These are phyloP conservation scores for Epichloe aotearoae DNA, from an alignment of 2,329 filamentous ascomycete species.

Conservation along the genomic window DNA sequence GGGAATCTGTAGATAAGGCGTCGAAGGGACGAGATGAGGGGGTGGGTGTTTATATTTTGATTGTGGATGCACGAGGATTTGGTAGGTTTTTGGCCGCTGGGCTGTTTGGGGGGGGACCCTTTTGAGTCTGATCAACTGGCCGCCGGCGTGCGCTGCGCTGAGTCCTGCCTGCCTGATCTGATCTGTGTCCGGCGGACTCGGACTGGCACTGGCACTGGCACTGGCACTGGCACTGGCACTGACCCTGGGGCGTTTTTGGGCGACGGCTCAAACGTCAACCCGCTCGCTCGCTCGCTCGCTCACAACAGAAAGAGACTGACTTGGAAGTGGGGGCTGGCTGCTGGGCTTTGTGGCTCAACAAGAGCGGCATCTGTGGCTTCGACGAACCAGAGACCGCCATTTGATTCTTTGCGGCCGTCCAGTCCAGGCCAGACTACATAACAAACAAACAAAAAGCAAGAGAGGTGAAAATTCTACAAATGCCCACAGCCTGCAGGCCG, in stretches of 20 bases:
- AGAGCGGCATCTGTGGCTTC: neutral
- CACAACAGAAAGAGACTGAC: neutral
- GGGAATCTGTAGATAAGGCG: conserved; percentile 10
- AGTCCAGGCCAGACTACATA: neutral
- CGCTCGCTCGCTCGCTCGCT: neutral
- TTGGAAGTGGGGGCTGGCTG: neutral
- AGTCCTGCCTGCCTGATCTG: neutral
- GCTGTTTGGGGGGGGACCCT: neutral
- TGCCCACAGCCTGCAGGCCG: neutral
- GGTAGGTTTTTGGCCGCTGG: conserved; percentile 4
- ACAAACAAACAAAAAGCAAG: neutral
- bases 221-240: too few species aligned
- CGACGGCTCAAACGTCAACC: neutral
- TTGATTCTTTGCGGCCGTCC: neutral
- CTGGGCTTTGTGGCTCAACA: neutral
- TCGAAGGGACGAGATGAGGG: conserved; percentile 14
- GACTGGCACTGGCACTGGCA: too few species aligned
- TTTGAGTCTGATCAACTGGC: neutral
- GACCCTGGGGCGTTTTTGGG: neutral
- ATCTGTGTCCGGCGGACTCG: neutral
- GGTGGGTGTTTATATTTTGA: conserved; percentile 20
- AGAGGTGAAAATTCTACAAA: neutral
- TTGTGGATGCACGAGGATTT: conserved; percentile 13
- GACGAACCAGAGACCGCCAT: neutral
- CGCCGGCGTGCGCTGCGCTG: neutral